Evolutionary conservation across 1,139 yeast species (phyloP).

Genomic region (Citeromyces siamensis): DNA sequence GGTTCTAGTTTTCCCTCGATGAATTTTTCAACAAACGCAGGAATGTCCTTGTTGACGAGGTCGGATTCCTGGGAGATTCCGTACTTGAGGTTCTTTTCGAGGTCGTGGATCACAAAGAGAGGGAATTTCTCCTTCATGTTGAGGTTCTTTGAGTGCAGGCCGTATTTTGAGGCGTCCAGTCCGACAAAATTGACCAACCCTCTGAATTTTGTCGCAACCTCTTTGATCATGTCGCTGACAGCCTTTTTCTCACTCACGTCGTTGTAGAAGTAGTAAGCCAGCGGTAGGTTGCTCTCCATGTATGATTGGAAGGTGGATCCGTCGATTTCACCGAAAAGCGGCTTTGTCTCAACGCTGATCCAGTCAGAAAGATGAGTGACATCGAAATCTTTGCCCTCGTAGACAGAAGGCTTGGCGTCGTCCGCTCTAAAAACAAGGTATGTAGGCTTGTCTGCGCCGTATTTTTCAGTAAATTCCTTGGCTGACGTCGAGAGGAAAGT

Average conservation of each 20-base stretch:
- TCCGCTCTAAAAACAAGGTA: constrained; percentile 34
- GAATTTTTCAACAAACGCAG: constrained; percentile 52
- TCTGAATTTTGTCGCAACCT: constrained; percentile 62
- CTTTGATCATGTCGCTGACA: constrained; percentile 36
- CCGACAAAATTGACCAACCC: constrained; percentile 84
- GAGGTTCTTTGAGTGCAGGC: constrained; percentile 82
- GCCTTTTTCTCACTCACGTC: constrained; percentile 53
- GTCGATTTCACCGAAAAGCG: constrained; percentile 83
- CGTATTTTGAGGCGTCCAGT: constrained; percentile 70
- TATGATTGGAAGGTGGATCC: constrained; percentile 72
- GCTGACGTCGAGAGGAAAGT: constrained; percentile 47
- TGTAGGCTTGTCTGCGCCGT: constrained; percentile 29
- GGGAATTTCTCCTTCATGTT: constrained; percentile 86
- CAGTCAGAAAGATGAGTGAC: constrained; percentile 35
- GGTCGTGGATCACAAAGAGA: constrained; percentile 78
- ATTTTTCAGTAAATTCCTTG: constrained; percentile 29
- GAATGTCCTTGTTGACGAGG: constrained; percentile 28
- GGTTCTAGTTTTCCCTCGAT: constrained; percentile 56
- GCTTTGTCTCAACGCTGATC: constrained; percentile 60
- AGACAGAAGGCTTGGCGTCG: constrained; percentile 26
- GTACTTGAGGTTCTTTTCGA: constrained; percentile 55
- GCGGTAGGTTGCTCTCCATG: constrained; percentile 61
- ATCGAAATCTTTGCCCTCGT: constrained; percentile 23
- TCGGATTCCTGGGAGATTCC: constrained; percentile 35
- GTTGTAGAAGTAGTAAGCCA: constrained; percentile 81